These are phyloP conservation scores for Metschnikowia corniflorae DNA, from an alignment of 805 yeast species.

Conservation along the genomic window DNA sequence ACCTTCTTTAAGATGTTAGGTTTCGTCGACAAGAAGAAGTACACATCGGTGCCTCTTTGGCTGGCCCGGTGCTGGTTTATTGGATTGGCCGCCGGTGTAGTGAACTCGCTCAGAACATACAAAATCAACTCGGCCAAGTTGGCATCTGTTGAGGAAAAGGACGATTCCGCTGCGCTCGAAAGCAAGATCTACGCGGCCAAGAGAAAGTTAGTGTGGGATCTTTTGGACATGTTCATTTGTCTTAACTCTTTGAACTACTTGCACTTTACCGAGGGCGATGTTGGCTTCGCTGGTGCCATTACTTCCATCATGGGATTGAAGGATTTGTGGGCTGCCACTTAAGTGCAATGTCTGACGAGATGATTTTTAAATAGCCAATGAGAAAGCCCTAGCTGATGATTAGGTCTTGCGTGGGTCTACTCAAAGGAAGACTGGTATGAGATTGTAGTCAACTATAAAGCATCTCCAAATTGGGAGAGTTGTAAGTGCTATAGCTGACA, in stretches of 20 bases:
- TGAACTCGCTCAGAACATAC: conserved; percentile 55
- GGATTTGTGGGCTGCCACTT: conserved; percentile 60
- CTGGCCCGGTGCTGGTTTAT: conserved; percentile 75
- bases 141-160: conserved; percentile 22
- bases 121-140: conserved; percentile 42
- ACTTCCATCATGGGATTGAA: conserved; percentile 77
- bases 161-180: conserved; percentile 34
- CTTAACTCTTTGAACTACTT: conserved; percentile 60
- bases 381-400: too few species aligned
- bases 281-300: conserved; percentile 80
- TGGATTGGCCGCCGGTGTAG: conserved; percentile 61
- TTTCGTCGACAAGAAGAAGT: conserved; percentile 46
- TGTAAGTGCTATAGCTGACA: too few species aligned
- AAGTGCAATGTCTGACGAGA: too few species aligned
- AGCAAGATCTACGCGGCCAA: conserved; percentile 47
- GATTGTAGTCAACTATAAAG: too few species aligned
- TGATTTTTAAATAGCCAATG: too few species aligned
- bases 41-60: conserved; percentile 49
- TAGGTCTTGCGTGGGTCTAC: too few species aligned
- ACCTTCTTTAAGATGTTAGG: conserved; percentile 61
- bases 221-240: conserved; percentile 72
- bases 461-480: too few species aligned
- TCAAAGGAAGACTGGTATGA: too few species aligned
- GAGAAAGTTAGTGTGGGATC: conserved; percentile 71
- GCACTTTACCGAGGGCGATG: conserved; percentile 68